Percentiles rank a stretch among this genome's conserved stretches.
Evolutionary conservation across 2,329 filamentous ascomycete genomes (phyloP).

Genomic region (Parastagonospora avenae): DNA sequence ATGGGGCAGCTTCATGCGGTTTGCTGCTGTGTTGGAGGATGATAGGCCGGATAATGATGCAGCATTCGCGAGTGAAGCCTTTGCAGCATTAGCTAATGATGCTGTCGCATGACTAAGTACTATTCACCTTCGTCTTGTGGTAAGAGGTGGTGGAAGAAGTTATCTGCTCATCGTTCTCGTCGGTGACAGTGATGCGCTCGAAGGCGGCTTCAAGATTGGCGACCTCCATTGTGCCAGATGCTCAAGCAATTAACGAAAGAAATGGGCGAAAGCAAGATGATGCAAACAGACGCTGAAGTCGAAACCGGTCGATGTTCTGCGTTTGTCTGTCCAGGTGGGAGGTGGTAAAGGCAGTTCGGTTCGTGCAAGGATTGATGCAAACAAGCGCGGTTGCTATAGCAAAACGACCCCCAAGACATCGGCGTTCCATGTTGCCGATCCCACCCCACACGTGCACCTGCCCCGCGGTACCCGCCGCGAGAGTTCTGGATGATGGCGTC

Average conservation of each 20-base stretch:
- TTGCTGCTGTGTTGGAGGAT: constrained; percentile 50
- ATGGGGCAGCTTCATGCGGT: constrained; percentile 72
- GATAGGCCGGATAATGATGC: constrained; percentile 56
- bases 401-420: constrained; percentile 9
- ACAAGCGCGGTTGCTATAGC: constrained; percentile 21
- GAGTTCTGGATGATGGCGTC: not conserved
- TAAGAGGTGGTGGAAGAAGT: constrained; percentile 60
- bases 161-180: constrained; percentile 74
- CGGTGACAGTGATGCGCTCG: constrained; percentile 85
- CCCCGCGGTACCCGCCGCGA: not conserved
- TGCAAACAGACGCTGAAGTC: constrained; percentile 11
- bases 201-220: constrained; percentile 84
- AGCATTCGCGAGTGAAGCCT: constrained; percentile 55
- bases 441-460: constrained; percentile 1
- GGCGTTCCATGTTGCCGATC: constrained; percentile 5
- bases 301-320: constrained; percentile 9
- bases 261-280: not conserved
- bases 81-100: constrained; percentile 23
- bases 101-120: not conserved
- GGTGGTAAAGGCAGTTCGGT: not conserved
- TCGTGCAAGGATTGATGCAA: constrained; percentile 14
- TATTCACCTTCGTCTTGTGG: constrained; percentile 76
- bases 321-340: constrained; percentile 5
- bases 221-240: constrained; percentile 64
- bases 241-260: constrained; percentile 4